These are phyloP conservation scores for Kodamaea lidongshanica DNA, from an alignment of 805 yeast genomes.

Conservation along the genomic window DNA sequence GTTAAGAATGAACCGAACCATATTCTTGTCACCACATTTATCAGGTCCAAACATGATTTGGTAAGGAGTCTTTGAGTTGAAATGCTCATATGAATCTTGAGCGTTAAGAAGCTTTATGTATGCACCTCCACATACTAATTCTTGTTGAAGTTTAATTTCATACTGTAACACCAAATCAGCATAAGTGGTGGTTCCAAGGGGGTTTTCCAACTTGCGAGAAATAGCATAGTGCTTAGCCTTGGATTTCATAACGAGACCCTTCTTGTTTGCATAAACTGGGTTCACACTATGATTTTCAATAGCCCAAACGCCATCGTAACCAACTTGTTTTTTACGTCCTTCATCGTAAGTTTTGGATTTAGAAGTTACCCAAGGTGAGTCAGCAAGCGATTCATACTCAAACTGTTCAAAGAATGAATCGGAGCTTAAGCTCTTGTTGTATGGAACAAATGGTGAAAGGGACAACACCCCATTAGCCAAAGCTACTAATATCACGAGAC, in stretches of 20 bases:
- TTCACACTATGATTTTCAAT: slow-evolving; percentile 51
- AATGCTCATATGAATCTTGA: slow-evolving; percentile 38
- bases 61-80: slow-evolving; percentile 64
- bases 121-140: slow-evolving; percentile 83
- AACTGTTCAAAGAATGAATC: slow-evolving; percentile 65
- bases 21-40: slow-evolving; percentile 74
- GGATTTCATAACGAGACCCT: slow-evolving; percentile 69
- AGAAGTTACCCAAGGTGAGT: slow-evolving; percentile 46
- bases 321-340: slow-evolving; percentile 40
- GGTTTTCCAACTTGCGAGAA: slow-evolving; percentile 50
- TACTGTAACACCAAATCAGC: slow-evolving; percentile 78
- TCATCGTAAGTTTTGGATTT: slow-evolving; percentile 33
- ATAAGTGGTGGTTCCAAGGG: slow-evolving; percentile 55
- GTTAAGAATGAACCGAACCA: slow-evolving; percentile 69
- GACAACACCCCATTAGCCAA: no score
- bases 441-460: slow-evolving; percentile 3
- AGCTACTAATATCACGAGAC: no score
- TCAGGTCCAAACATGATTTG: slow-evolving; percentile 95
- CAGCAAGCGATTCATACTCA: slow-evolving; percentile 16
- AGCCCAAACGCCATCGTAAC: slow-evolving; percentile 71
- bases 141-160: slow-evolving; percentile 79
- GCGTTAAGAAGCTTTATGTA: slow-evolving; percentile 67
- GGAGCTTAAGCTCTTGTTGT: slow-evolving; percentile 14
- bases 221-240: slow-evolving; percentile 82
- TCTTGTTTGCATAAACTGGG: slow-evolving; percentile 60